phyloP scores from a whole-genome alignment of 1,284 basidiomycete species.

The Trametes sp. region DNA sequence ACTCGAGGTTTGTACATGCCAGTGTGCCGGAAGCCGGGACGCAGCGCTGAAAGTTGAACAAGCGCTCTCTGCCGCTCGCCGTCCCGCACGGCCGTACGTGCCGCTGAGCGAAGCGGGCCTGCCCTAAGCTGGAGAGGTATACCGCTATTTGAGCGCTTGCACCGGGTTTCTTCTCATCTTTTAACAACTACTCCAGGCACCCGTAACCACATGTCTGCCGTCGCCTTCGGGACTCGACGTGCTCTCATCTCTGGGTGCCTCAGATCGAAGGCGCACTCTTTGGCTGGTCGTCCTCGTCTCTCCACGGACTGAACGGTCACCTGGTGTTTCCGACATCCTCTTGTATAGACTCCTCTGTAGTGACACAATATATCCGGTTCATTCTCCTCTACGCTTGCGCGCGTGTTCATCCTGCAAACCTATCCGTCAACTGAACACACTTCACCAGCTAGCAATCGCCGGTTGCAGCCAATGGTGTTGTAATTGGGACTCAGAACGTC shows the following conservation, averaged over 20 bases:
- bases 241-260: conserved; percentile 64
- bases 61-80: too few species aligned
- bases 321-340: conserved; percentile 64
- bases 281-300: conserved; percentile 59
- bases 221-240: conserved; percentile 40
- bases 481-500: background rate
- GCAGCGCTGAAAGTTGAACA: too few species aligned
- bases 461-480: too few species aligned
- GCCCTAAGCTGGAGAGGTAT: conserved; percentile 50
- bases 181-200: conserved; percentile 68
- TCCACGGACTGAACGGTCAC: conserved; percentile 64
- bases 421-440: too few species aligned
- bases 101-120: conserved; percentile 34
- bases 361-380: background rate
- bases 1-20: too few species aligned
- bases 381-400: background rate
- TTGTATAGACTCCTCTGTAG: too few species aligned
- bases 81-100: background rate
- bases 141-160: conserved; percentile 12
- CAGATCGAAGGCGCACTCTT: conserved; percentile 65
- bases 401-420: too few species aligned
- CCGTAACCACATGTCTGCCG: conserved; percentile 65
- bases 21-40: too few species aligned
- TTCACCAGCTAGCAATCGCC: too few species aligned
- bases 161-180: conserved; percentile 52